Evolutionary conservation across 148 eudicot genomes (phyloP), one percentile per base, ranked within the genome.

Genomic region (Linanthus parryae): DNA sequence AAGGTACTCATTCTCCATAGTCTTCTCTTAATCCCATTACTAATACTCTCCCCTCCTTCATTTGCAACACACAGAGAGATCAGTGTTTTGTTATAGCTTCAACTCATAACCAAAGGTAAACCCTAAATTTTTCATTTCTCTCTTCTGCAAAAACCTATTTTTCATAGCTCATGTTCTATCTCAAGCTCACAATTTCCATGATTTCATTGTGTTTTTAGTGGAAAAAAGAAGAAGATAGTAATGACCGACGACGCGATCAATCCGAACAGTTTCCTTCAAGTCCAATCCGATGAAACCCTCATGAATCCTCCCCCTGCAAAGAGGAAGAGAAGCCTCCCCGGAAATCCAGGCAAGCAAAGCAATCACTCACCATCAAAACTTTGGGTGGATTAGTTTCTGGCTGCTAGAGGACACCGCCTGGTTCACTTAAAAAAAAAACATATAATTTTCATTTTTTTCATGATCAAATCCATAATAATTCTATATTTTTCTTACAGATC

Each of bases 401-500:
- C n/a, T n/a, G n/a, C n/a, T n/a, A n/a, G n/a, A n/a, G n/a, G n/a
- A n/a, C n/a, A n/a, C n/a, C n/a, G n/a, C n/a, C n/a, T n/a, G n/a
- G n/a, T n/a, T n/a, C n/a, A n/a, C 7, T 4, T 4, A 34, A 34
- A 34, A 34, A 34, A 34, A 34, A n/a, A 34, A 12, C 13, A 2
- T n/a, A 34, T 8, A n/a, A 34, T n/a, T 8, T 34, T 5, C 13
- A 34, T n/a, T n/a, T 34, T 34, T 34, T 8, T 34, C 37, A 34
- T 12, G 37, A 2, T 4, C 2, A 2, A 34, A 34, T n/a, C 37
- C n/a, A n/a, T 34, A 8, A 34, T 34, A 12, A 34, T 34, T 34
- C 0, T 8, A 15, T 12, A 11, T 50, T 35, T 35, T 27, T 27
- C 7, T 42, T 44, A 23, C 67, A 86, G 98, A 91, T 86, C 98